phyloP scores from a whole-genome alignment of 208 protist genomes.

The Trypanosoma lewisi region DNA sequence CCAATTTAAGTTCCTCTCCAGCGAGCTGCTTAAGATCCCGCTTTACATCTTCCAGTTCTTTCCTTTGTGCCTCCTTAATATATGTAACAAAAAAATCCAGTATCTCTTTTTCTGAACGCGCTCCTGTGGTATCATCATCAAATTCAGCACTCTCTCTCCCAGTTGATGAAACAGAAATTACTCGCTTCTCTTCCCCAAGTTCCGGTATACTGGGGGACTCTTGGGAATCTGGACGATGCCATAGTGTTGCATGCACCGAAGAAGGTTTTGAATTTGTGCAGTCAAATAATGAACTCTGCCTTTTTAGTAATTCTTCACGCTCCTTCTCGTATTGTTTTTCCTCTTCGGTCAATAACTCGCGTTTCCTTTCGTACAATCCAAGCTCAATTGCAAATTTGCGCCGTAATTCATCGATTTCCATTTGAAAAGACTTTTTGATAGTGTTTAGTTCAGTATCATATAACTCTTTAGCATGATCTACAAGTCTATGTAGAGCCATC shows the following conservation, averaged over 20 bases:
- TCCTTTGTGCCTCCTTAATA: conserved; percentile 32
- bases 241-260: not conserved
- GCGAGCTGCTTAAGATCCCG: conserved; percentile 42
- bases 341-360: not conserved
- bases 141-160: not conserved
- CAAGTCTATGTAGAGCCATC: not conserved
- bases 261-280: not conserved
- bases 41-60: conserved; percentile 46
- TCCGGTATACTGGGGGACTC: not conserved
- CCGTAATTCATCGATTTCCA: conserved; percentile 15
- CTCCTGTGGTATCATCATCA: conserved; percentile 5
- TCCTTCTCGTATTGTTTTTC: conserved; percentile 5
- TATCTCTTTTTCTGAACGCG: conserved; percentile 20
- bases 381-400: conserved; percentile 14
- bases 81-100: conserved; percentile 11
- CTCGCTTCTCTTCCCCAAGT: not conserved
- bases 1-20: conserved; percentile 50
- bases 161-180: not conserved
- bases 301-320: not conserved
- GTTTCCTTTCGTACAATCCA: not conserved
- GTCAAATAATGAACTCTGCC: not conserved
- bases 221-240: not conserved
- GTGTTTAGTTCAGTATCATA: conserved; percentile 11
- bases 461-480: conserved; percentile 3
- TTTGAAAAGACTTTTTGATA: conserved; percentile 13